Percentiles rank a stretch among this genome's conserved stretches.
Evolutionary conservation across 2,329 filamentous ascomycete genomes (phyloP).

Genomic region (Herpotrichia juniperi): DNA sequence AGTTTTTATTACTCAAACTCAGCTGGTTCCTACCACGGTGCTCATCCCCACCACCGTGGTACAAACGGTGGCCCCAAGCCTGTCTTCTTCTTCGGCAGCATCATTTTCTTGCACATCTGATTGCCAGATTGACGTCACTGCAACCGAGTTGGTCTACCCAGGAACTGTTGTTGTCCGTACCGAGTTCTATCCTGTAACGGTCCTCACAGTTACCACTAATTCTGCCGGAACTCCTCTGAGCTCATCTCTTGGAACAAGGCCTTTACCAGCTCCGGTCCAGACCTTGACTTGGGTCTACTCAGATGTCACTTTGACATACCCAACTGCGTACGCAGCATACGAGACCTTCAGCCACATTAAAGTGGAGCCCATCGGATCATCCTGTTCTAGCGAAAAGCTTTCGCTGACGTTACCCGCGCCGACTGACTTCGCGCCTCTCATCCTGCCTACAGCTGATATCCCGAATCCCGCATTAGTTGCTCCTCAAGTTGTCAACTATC

Average conservation of each 20-base stretch:
- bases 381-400: conserved; percentile 23
- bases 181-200: conserved; percentile 11
- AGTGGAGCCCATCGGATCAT: conserved; percentile 25
- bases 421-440: conserved; percentile 31
- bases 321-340: conserved; percentile 40
- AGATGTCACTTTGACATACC: conserved; percentile 34
- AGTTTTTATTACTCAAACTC: conserved; percentile 16
- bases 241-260: conserved; percentile 16
- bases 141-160: conserved; percentile 34
- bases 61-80: conserved; percentile 25
- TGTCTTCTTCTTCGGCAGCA: conserved; percentile 12
- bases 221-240: conserved; percentile 15
- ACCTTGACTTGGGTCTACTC: conserved; percentile 35
- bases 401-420: conserved; percentile 31
- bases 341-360: conserved; percentile 33
- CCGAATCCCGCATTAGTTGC: conserved; percentile 28
- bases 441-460: conserved; percentile 26
- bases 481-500: conserved; percentile 33
- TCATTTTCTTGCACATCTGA: conserved; percentile 29
- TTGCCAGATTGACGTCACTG: conserved; percentile 41
- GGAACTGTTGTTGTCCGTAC: conserved; percentile 28
- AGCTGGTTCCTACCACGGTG: conserved; percentile 12
- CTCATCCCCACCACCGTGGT: conserved; percentile 19
- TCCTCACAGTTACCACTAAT: conserved; percentile 26
- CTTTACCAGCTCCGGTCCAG: conserved; percentile 16